Conservation (phyloP, 129 eudicot genomes). For the Artemisia argyi region DNA sequence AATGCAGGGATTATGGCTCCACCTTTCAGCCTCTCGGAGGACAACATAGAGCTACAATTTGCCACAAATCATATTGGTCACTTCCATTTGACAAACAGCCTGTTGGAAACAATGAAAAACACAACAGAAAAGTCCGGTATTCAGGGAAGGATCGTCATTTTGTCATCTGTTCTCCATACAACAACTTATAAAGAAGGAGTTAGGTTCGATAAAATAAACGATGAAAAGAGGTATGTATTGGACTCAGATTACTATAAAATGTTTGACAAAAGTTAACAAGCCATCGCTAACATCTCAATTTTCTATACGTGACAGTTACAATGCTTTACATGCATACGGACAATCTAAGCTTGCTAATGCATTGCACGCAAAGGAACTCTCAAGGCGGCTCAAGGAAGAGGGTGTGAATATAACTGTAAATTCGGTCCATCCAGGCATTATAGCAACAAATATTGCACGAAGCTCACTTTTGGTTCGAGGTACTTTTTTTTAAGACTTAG, state of each 20-base stretch:
- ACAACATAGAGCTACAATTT: constrained; percentile 81
- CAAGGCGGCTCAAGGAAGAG: constrained; percentile 72
- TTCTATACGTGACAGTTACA: constrained; percentile 26
- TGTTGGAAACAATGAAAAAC: constrained; percentile 77
- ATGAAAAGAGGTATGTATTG: constrained; percentile 51
- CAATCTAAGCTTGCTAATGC: constrained; percentile 91
- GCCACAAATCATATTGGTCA: constrained; percentile 87
- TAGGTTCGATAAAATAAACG: constrained; percentile 68
- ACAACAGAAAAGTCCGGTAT: constrained; percentile 51
- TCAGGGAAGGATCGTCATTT: constrained; percentile 80
- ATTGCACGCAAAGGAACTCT: constrained; percentile 85
- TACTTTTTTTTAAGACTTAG: not conserved
- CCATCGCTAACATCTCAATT: not conserved
- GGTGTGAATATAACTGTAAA: constrained; percentile 63
- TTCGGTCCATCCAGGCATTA: constrained; percentile 71
- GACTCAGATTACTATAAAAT: not conserved
- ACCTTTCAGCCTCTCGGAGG: constrained; percentile 69
- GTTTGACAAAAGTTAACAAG: not conserved
- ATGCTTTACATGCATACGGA: constrained; percentile 58
- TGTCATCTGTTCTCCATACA: constrained; percentile 64
- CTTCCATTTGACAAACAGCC: constrained; percentile 68
- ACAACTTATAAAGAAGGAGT: constrained; percentile 65
- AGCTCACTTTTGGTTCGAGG: constrained; percentile 35
- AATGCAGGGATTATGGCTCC: constrained; percentile 94
- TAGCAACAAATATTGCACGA: constrained; percentile 56